A percentile compares a stretch with the other conserved stretches of the same genome.
These are phyloP conservation scores for Poa pratensis DNA, from an alignment of 176 grass and related monocot species.

Conservation along the genomic window DNA sequence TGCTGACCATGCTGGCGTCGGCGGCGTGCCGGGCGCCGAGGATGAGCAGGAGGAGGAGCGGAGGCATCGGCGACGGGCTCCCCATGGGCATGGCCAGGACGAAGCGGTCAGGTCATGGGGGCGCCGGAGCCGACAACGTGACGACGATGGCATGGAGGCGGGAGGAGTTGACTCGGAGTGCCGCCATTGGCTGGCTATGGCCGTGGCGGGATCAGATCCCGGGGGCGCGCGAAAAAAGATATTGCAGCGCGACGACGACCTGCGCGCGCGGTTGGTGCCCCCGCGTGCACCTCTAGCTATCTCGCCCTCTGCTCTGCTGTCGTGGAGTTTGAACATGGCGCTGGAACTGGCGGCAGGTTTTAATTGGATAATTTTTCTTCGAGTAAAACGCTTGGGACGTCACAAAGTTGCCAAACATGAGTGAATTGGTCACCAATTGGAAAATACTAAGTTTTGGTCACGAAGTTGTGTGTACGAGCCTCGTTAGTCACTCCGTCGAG, in stretches of 20 bases:
- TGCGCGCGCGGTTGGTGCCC: slow-evolving; percentile 18
- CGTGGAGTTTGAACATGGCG: slow-evolving; percentile 36
- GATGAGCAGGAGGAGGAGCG: slow-evolving; percentile 15
- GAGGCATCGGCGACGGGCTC: slow-evolving; percentile 46
- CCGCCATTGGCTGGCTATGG: slow-evolving; percentile 41
- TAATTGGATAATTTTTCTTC: background rate
- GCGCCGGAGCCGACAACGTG: slow-evolving; percentile 27
- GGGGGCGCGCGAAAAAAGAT: background rate
- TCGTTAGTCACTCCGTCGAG: too few relatives aligned
- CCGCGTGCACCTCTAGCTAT: slow-evolving; percentile 9
- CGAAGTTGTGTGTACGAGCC: too few relatives aligned
- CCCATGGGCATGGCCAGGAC: background rate
- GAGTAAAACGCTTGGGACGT: too few relatives aligned
- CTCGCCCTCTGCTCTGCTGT: background rate
- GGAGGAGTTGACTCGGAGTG: slow-evolving; percentile 43
- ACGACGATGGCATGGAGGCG: slow-evolving; percentile 45
- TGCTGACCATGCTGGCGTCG: slow-evolving; percentile 21
- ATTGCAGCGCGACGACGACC: slow-evolving; percentile 35
- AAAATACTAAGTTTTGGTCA: too few relatives aligned
- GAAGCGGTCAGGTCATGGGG: slow-evolving; percentile 45
- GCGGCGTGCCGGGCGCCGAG: background rate
- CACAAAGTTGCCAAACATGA: too few relatives aligned
- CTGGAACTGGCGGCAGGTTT: slow-evolving; percentile 27
- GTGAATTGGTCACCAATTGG: too few relatives aligned
- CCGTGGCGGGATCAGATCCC: slow-evolving; percentile 46